Evolutionary conservation across 1,284 basidiomycete genomes (phyloP), one percentile per base, ranked within the genome.

Genomic region (Papiliotrema laurentii): DNA sequence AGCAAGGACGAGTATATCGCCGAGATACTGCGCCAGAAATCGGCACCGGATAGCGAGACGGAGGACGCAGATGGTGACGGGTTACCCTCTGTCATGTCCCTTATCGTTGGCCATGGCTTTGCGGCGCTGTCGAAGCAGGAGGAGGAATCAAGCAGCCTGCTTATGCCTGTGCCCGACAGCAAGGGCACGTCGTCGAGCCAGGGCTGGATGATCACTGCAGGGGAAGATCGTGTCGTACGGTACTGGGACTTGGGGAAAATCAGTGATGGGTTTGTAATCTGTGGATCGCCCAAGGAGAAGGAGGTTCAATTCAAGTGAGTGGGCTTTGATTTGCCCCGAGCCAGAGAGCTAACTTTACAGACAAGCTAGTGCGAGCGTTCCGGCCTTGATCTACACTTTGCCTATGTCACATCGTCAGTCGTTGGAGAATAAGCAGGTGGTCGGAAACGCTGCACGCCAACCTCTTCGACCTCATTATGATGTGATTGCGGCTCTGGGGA

Each of bases 381-480:
- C 61, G 3, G 24, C 50, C n/a, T 41, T 59, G 7, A 60, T 53
- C 47, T 66, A 66, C 40, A 65, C 66, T 5, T 33, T 64, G 0
- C 63, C 64, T 6, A 63, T 51, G 31, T 50, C 58, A 14, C 61
- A 61, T 25, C 43, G 51, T 26, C 56, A 56, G 24, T 26, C 40
- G 7, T 28, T 45, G 2, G 35, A 47, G 2, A 50, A 49, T 24
- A 28, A 53, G 42, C 53, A 63, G 22, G 49, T 54, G 1, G 53
- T 50, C 13, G 49, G 53, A 33, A 44, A 48, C 18, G 50, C 59
- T 33, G 54, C 46, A 21, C 40, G 63, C n/a, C 71, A 72, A 47
- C 66, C 68, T 0, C 61, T 74, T 0, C 58, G 66, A n/a, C 71
- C 71, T 14, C 72, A 74, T 50, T 71, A 73, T 43, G 68, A 72